Evolutionary conservation across 129 eudicot species (phyloP).

Genomic region (Centaurea solstitialis): DNA sequence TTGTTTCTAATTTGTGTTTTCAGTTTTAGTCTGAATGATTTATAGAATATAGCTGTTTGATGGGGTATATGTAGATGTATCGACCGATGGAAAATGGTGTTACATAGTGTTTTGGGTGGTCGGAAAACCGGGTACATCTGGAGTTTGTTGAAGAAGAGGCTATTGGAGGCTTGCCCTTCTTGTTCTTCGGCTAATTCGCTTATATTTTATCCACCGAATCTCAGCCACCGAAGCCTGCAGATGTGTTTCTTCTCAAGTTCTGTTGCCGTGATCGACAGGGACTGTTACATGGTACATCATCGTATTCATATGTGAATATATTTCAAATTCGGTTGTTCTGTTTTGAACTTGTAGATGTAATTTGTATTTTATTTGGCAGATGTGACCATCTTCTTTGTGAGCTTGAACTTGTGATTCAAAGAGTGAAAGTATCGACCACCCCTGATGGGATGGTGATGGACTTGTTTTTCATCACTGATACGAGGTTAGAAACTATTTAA

Average conservation of each 20-base stretch:
- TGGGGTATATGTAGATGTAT: slow-evolving; percentile 53
- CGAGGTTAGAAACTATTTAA: slow-evolving; percentile 41
- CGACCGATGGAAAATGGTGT: slow-evolving; percentile 94
- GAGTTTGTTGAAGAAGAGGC: slow-evolving; percentile 71
- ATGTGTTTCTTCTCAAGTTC: slow-evolving; percentile 73
- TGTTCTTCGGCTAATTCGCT: slow-evolving; percentile 69
- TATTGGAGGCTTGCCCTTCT: slow-evolving; percentile 76
- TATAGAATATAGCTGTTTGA: not conserved
- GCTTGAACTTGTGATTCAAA: slow-evolving; percentile 71
- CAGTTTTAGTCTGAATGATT: not conserved
- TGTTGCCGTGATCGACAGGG: slow-evolving; percentile 75
- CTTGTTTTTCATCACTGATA: slow-evolving; percentile 69
- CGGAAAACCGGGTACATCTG: slow-evolving; percentile 63
- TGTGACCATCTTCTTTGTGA: slow-evolving; percentile 72
- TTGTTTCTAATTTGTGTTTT: not conserved
- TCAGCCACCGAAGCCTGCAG: slow-evolving; percentile 66
- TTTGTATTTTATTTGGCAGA: slow-evolving; percentile 44
- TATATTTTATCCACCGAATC: slow-evolving; percentile 46
- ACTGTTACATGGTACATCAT: slow-evolving; percentile 65
- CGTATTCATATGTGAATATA: not conserved
- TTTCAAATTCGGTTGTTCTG: not conserved
- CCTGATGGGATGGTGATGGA: slow-evolving; percentile 88
- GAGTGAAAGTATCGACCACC: slow-evolving; percentile 78
- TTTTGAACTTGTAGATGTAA: not conserved
- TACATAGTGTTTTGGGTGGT: slow-evolving; percentile 77